Evolutionary conservation across 1,284 basidiomycete genomes (phyloP), one percentile per base, ranked within the genome.

Genomic region (Cystobasidium pallidum): DNA sequence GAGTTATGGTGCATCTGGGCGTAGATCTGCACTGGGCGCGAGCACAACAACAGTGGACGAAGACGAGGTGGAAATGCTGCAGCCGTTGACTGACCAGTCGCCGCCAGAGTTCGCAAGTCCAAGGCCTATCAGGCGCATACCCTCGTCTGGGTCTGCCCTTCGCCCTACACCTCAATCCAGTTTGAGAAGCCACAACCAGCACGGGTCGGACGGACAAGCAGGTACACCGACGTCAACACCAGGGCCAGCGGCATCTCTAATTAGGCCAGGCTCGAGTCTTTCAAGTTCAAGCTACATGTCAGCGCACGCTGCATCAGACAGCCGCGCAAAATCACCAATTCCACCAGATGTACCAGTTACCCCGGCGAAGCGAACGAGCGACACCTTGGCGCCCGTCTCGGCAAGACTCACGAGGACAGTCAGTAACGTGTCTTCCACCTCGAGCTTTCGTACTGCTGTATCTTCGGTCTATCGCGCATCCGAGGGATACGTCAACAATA

Each of bases 221-320:
- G 67, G 67, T 17, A 70, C 67, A 8, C 67, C 67, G 15, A 70
- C 67, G 34, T 58, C 67, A 24, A 64, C 62, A 24, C 62, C 62
- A n/a, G 62, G 62, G 7, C 67, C 67, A 32, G 54, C 57, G 15
- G 67, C 67, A 3, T 54, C 52, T 54, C 45, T 57, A 30, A 58
- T 57, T 4, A 61, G 68, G 28, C 68, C 68, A 55, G 49, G 49
- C 59, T 71, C 68, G 21, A 63, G 59, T 39, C 34, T 71, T 17
- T 71, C 68, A 15, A 58, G 54, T 39, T 71, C 68, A 17, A 71
- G 61, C 61, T 71, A 71, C 51, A 71, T 47, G 59, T 71, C 68
- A 49, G 68, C 68, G n/a, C 58, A 71, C 24, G 61, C 45, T n/a
- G n/a, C 28, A 10, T 28, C 43, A 2, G 54, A 52, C 34, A n/a